A percentile compares a stretch with the other conserved stretches of the same genome.
These are phyloP conservation scores for Protostelium mycophagum DNA, from an alignment of 78 protist species.

Conservation along the genomic window DNA sequence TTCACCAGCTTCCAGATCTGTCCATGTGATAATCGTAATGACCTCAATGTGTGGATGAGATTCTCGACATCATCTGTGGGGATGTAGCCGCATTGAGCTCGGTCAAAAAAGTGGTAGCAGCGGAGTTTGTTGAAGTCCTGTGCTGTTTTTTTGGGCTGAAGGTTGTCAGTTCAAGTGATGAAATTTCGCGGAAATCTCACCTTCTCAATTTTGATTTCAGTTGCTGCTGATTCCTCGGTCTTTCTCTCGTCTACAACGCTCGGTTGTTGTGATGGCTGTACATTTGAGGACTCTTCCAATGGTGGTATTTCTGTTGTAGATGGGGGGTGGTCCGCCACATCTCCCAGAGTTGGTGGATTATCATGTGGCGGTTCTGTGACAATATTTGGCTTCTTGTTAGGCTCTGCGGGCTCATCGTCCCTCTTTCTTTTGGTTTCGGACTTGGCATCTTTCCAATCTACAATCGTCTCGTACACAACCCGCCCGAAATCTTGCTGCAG, in stretches of 20 bases:
- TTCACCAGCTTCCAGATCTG: not conserved
- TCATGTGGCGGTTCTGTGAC: not conserved
- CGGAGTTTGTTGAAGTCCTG: not conserved
- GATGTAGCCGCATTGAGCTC: not conserved
- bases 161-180: not conserved
- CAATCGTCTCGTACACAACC: not conserved
- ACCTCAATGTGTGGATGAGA: not conserved
- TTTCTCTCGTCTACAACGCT: not conserved
- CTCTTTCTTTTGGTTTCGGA: not conserved
- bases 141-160: not conserved
- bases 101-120: not conserved
- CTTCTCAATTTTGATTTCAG: not conserved
- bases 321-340: not conserved
- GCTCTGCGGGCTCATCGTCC: not conserved
- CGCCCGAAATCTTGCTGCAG: not conserved
- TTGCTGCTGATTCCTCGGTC: not conserved
- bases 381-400: not conserved
- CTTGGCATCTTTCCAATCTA: not conserved
- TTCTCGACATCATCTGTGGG: not conserved
- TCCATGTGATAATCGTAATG: not conserved
- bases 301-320: too few relatives aligned
- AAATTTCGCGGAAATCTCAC: not conserved
- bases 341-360: not conserved
- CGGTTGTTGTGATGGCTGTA: not conserved
- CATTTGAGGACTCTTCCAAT: too few relatives aligned